phyloP scores from a whole-genome alignment of 2,329 filamentous ascomycete genomes.

The Trichoderma koningii region DNA sequence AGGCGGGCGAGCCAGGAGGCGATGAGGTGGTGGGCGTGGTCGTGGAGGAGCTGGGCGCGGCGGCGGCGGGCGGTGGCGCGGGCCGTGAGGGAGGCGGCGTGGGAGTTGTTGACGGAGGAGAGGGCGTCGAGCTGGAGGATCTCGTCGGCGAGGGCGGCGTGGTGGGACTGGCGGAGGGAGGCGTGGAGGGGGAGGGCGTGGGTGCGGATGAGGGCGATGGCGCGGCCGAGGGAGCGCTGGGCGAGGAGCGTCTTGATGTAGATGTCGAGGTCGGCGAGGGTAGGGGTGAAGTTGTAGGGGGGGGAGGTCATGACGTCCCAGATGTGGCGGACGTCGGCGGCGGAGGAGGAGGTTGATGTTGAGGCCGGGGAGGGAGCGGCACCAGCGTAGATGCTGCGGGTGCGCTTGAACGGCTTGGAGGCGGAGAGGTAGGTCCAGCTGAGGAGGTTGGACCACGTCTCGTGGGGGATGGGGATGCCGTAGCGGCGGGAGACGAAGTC shows the following conservation, averaged over 20 bases:
- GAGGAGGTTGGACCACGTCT: constrained; percentile 68
- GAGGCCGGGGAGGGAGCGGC: constrained; percentile 29
- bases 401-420: constrained; percentile 41
- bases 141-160: constrained; percentile 39
- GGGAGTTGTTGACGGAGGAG: background rate
- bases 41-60: constrained; percentile 38
- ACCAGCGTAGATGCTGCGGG: constrained; percentile 41
- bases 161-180: constrained; percentile 33
- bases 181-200: constrained; percentile 46
- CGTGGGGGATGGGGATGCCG: constrained; percentile 55
- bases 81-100: constrained; percentile 21
- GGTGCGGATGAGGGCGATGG: constrained; percentile 44
- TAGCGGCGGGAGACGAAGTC: constrained; percentile 64
- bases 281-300: constrained; percentile 60
- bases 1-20: constrained; percentile 35
- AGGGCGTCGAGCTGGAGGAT: constrained; percentile 36
- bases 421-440: constrained; percentile 65
- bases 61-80: constrained; percentile 34
- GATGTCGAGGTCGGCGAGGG: constrained; percentile 56
- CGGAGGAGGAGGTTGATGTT: constrained; percentile 30
- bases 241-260: constrained; percentile 46
- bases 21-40: constrained; percentile 40
- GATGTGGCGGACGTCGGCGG: constrained; percentile 52
- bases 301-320: constrained; percentile 61
- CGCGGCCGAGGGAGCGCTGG: constrained; percentile 35